A percentile compares a stretch with the other conserved stretches of the same genome.
Evolutionary conservation across 768 basidiomycete genomes (phyloP).

Genomic region (Boletus rubroflammeus): DNA sequence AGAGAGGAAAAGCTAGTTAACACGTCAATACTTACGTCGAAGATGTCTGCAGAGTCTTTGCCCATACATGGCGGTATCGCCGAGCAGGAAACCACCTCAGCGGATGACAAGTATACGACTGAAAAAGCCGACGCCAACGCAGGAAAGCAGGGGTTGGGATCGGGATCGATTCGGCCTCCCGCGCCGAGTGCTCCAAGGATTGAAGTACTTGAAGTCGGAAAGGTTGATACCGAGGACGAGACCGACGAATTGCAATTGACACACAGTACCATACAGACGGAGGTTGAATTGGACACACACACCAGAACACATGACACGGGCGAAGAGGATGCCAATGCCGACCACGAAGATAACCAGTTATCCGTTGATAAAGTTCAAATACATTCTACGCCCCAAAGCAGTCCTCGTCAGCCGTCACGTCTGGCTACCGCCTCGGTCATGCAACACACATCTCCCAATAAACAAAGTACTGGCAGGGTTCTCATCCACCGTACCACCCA

Average conservation of each 20-base stretch:
- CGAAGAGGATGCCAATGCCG: background rate
- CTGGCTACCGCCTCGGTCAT: background rate
- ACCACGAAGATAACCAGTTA: background rate
- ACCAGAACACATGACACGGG: background rate
- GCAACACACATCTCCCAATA: background rate
- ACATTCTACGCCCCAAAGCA: background rate
- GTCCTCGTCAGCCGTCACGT: background rate
- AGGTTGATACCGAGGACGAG: slow-evolving; percentile 10
- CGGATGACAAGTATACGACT: background rate
- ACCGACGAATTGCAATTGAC: slow-evolving; percentile 7
- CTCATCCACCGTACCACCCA: background rate
- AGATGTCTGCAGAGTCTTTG: slow-evolving; percentile 1
- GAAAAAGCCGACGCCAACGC: background rate
- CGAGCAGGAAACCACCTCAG: background rate
- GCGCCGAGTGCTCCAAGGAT: slow-evolving; percentile 7
- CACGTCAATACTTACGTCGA: background rate
- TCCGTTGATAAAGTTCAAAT: slow-evolving; percentile 6
- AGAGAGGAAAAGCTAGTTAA: background rate
- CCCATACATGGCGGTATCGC: background rate
- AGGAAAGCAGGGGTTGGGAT: background rate
- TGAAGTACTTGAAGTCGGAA: slow-evolving; percentile 10
- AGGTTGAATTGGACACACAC: background rate
- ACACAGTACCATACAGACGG: background rate
- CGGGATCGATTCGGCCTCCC: background rate
- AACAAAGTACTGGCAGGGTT: background rate